Evolutionary conservation across 2,329 filamentous ascomycete genomes (phyloP), one percentile per base, ranked within the genome.

Genomic region (Exserohilum turcica): DNA sequence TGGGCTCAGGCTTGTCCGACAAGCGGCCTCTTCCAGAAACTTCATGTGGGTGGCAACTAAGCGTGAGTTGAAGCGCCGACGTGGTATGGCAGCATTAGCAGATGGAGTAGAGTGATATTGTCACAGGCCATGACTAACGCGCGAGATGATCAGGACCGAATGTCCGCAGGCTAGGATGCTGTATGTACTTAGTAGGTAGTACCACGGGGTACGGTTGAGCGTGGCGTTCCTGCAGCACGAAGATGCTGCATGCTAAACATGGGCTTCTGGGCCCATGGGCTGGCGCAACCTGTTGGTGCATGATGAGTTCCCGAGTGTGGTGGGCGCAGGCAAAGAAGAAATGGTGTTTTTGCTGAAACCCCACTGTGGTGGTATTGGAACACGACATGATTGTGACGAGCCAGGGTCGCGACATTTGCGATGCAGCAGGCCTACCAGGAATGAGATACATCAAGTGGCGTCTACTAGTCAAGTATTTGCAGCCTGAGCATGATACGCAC

Each of bases 121-220:
- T 24, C 21, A 24, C 39, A 24, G 40, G 44, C 37, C 18, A 39
- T 52, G 36, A 35, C 42, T 42, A 49, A 16, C 36, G 31, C 21
- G 4, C 40, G n/a, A 29, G 47, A 48, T 51, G 19, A 44, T 37
- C 39, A 51, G 47, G 43, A 28, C 36, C 29, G 15, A 12, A 46
- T 29, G 16, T 35, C 43, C 31, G 32, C 35, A 40, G 21, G 21
- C 21, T 24, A 24, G 21, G 21, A 6, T 15, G 32, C 15, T 7
- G n/a, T 16, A 35, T n/a, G 32, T 8, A 32, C 31, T 32, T 32
- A 38, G 32, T 31, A 31, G 35, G 3, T n/a, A 16, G 46, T 54
- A 39, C 37, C 28, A 54, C 54, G 54, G 36, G 12, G 42, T 47
- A 43, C 50, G 28, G 33, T 39, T 32, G 33, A 28, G 51, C 42